A percentile compares a stretch with the other conserved stretches of the same genome.
Evolutionary conservation across 2,329 filamentous ascomycete genomes (phyloP).

Genomic region (Dactylellina haptotyla): DNA sequence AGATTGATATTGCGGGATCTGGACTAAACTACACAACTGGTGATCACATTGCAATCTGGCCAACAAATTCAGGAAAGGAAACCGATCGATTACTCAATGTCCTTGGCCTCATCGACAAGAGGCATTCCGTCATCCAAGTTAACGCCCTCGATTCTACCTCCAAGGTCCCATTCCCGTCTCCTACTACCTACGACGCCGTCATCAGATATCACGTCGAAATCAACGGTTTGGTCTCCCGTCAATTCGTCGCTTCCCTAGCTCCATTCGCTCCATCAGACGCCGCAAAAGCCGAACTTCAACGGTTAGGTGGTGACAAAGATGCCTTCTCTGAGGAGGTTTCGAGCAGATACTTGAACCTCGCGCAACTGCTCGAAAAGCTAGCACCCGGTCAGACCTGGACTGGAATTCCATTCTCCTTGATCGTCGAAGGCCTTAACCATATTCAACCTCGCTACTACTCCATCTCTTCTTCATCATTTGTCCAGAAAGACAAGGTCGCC

Average conservation of each 20-base stretch:
- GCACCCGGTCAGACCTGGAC: constrained; percentile 80
- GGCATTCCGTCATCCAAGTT: constrained; percentile 82
- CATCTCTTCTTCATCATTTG: constrained; percentile 94
- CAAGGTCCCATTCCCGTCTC: constrained; percentile 96
- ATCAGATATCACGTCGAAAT: constrained; percentile 97
- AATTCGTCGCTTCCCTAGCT: constrained; percentile 87
- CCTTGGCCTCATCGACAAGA: constrained; percentile 79
- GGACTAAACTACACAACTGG: constrained; percentile 94
- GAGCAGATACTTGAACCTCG: constrained; percentile 86
- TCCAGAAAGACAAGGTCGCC: constrained; percentile 93
- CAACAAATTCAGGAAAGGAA: constrained; percentile 90
- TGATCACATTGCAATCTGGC: constrained; percentile 97
- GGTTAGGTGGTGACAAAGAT: constrained; percentile 90
- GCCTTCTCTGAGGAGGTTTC: constrained; percentile 90
- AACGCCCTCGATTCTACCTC: constrained; percentile 93
- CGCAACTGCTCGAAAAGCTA: constrained; percentile 79
- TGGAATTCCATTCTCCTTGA: constrained; percentile 88
- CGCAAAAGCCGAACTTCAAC: constrained; percentile 85
- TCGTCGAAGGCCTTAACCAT: constrained; percentile 93
- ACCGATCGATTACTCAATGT: constrained; percentile 88
- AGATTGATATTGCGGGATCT: constrained; percentile 88
- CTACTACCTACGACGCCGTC: constrained; percentile 94
- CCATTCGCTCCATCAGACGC: constrained; percentile 88
- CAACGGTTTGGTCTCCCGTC: constrained; percentile 91
- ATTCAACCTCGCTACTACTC: constrained; percentile 99